Conservation (phyloP, 257 asterid genomes). For the Echites panduratus region DNA sequence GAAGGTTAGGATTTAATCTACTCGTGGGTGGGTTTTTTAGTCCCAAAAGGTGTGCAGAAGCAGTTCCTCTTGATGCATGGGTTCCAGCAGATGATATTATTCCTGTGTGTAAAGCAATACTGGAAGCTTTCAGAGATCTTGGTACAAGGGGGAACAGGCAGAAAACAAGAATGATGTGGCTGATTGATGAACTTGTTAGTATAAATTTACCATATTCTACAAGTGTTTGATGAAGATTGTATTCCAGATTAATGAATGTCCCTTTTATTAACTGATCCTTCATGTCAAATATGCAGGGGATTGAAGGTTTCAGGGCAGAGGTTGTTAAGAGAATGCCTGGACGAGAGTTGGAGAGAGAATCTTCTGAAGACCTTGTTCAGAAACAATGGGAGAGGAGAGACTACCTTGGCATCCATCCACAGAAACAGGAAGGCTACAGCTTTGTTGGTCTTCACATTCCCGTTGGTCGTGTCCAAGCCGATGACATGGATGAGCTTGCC, state of each 20-base stretch:
- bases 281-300: constrained; percentile 44
- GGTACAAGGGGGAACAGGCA: constrained; percentile 89
- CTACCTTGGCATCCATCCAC: constrained; percentile 73
- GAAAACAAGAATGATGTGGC: constrained; percentile 98
- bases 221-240: not conserved
- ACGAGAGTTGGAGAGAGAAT: constrained; percentile 50
- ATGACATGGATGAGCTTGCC: constrained; percentile 90
- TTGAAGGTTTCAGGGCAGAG: constrained; percentile 83
- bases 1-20: constrained; percentile 76
- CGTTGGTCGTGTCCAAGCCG: constrained; percentile 85
- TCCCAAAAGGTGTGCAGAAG: constrained; percentile 88
- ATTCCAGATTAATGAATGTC: not conserved
- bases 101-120: constrained; percentile 71
- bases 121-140: constrained; percentile 83
- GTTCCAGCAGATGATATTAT: constrained; percentile 85
- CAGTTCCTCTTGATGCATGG: constrained; percentile 97
- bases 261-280: not conserved
- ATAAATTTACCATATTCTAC: not conserved
- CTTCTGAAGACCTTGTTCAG: constrained; percentile 66
- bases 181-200: constrained; percentile 94
- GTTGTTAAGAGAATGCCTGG: constrained; percentile 81
- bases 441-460: constrained; percentile 86
- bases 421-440: constrained; percentile 75
- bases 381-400: constrained; percentile 81
- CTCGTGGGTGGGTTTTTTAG: constrained; percentile 97